Conservation (phyloP, 1,139 yeast species). For the Hansenula anomala region DNA sequence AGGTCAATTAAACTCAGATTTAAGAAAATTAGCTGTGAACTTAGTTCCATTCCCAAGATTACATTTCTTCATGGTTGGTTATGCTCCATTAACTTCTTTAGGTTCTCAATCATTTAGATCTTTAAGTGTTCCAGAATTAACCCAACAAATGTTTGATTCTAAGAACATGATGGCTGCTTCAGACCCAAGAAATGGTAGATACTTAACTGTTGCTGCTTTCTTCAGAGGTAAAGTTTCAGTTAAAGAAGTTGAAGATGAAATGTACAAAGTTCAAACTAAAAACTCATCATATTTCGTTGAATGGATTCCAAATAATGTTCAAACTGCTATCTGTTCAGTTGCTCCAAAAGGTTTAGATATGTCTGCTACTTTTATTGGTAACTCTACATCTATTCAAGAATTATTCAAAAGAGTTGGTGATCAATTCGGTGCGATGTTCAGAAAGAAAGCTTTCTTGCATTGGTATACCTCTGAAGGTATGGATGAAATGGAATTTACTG, state of each 20-base stretch:
- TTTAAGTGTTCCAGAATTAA: constrained; percentile 85
- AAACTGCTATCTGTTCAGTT: constrained; percentile 97
- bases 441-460: constrained; percentile 98
- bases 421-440: constrained; percentile 95
- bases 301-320: constrained; percentile 99
- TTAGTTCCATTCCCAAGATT: constrained; percentile 98
- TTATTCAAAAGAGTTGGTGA: constrained; percentile 97
- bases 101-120: constrained; percentile 91
- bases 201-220: constrained; percentile 95
- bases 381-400: constrained; percentile 96
- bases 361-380: constrained; percentile 92
- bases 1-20: constrained; percentile 93
- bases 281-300: constrained; percentile 95
- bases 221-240: constrained; percentile 98
- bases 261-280: constrained; percentile 86
- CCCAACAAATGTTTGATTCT: constrained; percentile 96
- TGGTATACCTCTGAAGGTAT: constrained; percentile 98
- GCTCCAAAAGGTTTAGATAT: constrained; percentile 85
- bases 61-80: constrained; percentile 97
- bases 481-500: constrained; percentile 91
- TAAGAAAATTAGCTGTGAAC: constrained; percentile 95
- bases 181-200: constrained; percentile 93
- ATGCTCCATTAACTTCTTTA: constrained; percentile 91
- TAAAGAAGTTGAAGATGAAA: constrained; percentile 95
- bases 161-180: constrained; percentile 98